Base-by-base conservation (phyloP, 768 basidiomycete genomes). In the Aureoboletus auriporus region DNA sequence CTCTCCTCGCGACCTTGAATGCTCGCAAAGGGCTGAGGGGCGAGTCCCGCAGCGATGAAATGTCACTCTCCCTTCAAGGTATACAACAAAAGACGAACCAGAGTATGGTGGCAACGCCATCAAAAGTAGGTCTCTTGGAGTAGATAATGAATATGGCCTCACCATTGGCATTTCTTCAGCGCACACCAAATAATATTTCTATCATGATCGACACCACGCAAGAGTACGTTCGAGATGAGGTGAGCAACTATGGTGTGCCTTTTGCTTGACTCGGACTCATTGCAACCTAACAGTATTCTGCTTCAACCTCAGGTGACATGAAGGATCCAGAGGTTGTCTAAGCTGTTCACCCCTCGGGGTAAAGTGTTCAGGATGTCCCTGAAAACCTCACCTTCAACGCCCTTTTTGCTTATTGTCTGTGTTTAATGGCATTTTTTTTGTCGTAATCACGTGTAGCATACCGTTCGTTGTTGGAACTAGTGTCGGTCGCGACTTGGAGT, bases 201-300 rank as follows among this genome's bases (percentile, higher is more conserved):
- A 83, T 48, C 67, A 82, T 81, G 63, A 82, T 84, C 44, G 80
- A 84, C 60, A 82, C 82, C 5, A 81, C 75, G 23, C 76, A 81
- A 41, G 82, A 83, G 50, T 74, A 71, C 20, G 65, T 71, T 39
- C 73, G 71, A 35, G 79, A 81, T 49, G 65, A 66, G 53, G 67
- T 68, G 13, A 44, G 64, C 34, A 2, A 4, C 12, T 37, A 17
- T 16, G 20, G 6, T 11, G 17, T 8, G 12, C 26, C 11, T n/a
- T 34, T 28, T 4, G 12, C 31, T 13, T 17, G 36, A 46, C 41
- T 57, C 23, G 51, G 16, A 20, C n/a, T 1, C 20, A 6, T 4
- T 23, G 20, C 16, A 35, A 4, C 2, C 14, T 7, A 46, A 51
- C 54, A 65, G 47, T 65, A 54, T 48, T 63, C 63, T 37, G 44